Conservation (phyloP, 2,329 filamentous ascomycete genomes). For the Alternaria sp. region DNA sequence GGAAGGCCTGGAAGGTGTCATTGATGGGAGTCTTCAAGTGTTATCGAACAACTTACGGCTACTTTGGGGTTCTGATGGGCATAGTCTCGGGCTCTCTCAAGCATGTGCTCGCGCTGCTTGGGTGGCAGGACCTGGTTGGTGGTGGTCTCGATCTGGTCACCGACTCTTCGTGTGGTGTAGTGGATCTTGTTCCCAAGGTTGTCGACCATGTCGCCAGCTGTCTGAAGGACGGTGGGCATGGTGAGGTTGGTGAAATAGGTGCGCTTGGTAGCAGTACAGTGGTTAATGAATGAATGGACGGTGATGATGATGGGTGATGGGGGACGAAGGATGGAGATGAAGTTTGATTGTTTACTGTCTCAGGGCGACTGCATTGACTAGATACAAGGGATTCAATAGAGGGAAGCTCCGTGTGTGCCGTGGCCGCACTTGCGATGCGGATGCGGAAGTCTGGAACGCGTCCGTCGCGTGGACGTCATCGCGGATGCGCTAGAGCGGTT, state of each 20-base stretch:
- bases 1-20: constrained; percentile 64
- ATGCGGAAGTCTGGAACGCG: constrained; percentile 12
- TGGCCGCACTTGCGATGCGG: constrained; percentile 1
- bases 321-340: neutral
- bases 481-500: neutral
- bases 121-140: constrained; percentile 65
- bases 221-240: constrained; percentile 29
- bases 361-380: neutral
- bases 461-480: constrained; percentile 24
- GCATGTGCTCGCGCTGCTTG: constrained; percentile 63
- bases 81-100: constrained; percentile 62
- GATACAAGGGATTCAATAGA: neutral
- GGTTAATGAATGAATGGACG: constrained; percentile 1
- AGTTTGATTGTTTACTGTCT: neutral
- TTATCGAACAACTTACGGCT: constrained; percentile 59
- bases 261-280: neutral
- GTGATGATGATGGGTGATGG: neutral
- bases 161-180: constrained; percentile 17
- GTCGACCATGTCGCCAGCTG: constrained; percentile 35
- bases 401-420: neutral
- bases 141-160: constrained; percentile 39
- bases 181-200: constrained; percentile 24
- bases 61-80: constrained; percentile 70
- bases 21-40: neutral
- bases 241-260: neutral